These are phyloP conservation scores for Solanum medicagineum DNA, from an alignment of 257 asterid species.

Conservation along the genomic window DNA sequence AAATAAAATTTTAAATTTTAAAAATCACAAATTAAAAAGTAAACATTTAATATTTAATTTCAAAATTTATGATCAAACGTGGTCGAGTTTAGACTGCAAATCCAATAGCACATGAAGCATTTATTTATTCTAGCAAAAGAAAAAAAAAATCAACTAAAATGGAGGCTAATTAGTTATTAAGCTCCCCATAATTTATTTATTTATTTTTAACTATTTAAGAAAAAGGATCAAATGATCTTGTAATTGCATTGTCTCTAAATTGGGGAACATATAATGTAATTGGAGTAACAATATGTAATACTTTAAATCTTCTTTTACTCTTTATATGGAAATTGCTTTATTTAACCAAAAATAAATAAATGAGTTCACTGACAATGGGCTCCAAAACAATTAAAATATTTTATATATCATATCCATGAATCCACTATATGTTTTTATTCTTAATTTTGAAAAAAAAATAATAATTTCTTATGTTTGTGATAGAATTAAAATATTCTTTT, in stretches of 20 bases:
- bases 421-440: neutral
- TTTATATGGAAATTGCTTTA: neutral
- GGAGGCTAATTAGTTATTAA: neutral
- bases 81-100: no score
- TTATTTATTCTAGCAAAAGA: neutral
- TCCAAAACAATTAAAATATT: neutral
- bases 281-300: neutral
- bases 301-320: neutral
- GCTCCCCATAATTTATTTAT: neutral
- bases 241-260: neutral
- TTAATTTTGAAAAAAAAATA: neutral
- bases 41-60: no score
- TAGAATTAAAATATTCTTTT: no score
- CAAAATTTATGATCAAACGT: neutral
- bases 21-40: no score
- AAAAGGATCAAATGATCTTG: neutral
- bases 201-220: neutral
- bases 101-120: neutral
- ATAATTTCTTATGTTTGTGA: neutral
- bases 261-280: neutral
- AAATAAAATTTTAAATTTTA: no score
- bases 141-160: neutral
- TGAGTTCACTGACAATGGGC: neutral
- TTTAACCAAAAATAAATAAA: neutral
- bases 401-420: neutral